Evolutionary conservation across 805 yeast genomes (phyloP).

Genomic region (Jamesozyma piceae): DNA sequence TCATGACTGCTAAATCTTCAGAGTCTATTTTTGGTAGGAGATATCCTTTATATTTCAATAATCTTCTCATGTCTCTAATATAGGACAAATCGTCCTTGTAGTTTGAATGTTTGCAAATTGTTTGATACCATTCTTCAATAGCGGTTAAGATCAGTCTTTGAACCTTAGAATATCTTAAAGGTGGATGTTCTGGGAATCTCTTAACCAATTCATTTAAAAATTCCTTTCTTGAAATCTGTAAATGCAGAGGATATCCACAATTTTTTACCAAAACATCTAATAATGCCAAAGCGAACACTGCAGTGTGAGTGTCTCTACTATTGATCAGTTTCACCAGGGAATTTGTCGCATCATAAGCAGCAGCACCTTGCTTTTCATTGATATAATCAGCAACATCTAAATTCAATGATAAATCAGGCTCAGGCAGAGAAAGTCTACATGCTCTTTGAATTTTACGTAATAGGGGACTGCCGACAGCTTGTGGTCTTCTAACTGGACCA

Average conservation of each 20-base stretch:
- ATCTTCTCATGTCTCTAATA: constrained; percentile 91
- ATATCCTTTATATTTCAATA: constrained; percentile 84
- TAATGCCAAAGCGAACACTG: constrained; percentile 71
- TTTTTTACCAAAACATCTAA: constrained; percentile 89
- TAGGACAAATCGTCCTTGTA: constrained; percentile 88
- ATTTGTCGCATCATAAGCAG: constrained; percentile 87
- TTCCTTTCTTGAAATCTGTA: constrained; percentile 90
- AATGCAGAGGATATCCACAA: constrained; percentile 95
- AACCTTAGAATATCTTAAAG: constrained; percentile 68
- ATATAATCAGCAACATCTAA: constrained; percentile 88
- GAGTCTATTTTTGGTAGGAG: constrained; percentile 82
- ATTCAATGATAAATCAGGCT: constrained; percentile 83
- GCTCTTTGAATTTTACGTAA: constrained; percentile 57
- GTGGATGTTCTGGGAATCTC: constrained; percentile 91
- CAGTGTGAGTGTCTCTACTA: constrained; percentile 73
- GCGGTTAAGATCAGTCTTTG: constrained; percentile 81
- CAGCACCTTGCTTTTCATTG: constrained; percentile 82
- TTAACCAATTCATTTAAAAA: constrained; percentile 88
- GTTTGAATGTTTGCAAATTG: constrained; percentile 80
- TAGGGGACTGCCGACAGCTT: constrained; percentile 27
- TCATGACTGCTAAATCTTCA: constrained; percentile 88
- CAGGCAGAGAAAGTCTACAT: constrained; percentile 68
- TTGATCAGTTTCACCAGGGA: constrained; percentile 76
- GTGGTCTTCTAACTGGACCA: constrained; percentile 28
- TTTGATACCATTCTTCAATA: constrained; percentile 95